Percentiles rank a stretch among this genome's conserved stretches.
These are phyloP conservation scores for Syncephalastrum monosporum DNA, from an alignment of 371 early-diverging fungal species.

Conservation along the genomic window DNA sequence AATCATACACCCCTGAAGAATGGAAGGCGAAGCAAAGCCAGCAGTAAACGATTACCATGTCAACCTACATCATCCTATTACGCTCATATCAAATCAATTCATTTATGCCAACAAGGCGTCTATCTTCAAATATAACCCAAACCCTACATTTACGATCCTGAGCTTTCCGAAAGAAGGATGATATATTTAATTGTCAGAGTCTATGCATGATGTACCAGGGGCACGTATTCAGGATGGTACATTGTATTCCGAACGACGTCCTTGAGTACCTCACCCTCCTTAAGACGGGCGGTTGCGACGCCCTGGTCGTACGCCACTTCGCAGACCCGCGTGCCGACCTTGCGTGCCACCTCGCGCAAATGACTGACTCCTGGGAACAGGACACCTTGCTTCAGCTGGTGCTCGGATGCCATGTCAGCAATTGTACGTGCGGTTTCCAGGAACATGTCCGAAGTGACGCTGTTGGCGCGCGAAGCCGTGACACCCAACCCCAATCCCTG, in stretches of 20 bases:
- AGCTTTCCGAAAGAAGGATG: no score
- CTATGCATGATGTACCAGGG: slow-evolving; percentile 43
- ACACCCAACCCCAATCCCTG: slow-evolving; percentile 61
- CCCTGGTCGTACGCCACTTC: slow-evolving; percentile 61
- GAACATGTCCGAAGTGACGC: slow-evolving; percentile 61
- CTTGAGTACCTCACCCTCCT: slow-evolving; percentile 48
- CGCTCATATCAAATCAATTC: no score
- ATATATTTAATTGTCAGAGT: no score
- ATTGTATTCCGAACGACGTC: slow-evolving; percentile 51
- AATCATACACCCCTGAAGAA: slow-evolving; percentile 74
- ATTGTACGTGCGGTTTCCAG: slow-evolving; percentile 60
- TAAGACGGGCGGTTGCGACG: slow-evolving; percentile 43
- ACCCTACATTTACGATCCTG: no score
- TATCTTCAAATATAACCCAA: no score
- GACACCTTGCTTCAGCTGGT: slow-evolving; percentile 58
- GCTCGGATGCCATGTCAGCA: slow-evolving; percentile 59
- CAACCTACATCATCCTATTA: no score
- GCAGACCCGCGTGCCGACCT: slow-evolving; percentile 59
- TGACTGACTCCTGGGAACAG: slow-evolving; percentile 58
- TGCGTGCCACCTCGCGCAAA: slow-evolving; percentile 53
- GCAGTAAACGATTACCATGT: slow-evolving; percentile 2
- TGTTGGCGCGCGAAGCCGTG: slow-evolving; percentile 51
- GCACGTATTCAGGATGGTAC: slow-evolving; percentile 65
- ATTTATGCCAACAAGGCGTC: no score
- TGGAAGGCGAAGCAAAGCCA: slow-evolving; percentile 49